phyloP scores from a whole-genome alignment of 1,139 yeast species.

The Taiozyma sp. region DNA sequence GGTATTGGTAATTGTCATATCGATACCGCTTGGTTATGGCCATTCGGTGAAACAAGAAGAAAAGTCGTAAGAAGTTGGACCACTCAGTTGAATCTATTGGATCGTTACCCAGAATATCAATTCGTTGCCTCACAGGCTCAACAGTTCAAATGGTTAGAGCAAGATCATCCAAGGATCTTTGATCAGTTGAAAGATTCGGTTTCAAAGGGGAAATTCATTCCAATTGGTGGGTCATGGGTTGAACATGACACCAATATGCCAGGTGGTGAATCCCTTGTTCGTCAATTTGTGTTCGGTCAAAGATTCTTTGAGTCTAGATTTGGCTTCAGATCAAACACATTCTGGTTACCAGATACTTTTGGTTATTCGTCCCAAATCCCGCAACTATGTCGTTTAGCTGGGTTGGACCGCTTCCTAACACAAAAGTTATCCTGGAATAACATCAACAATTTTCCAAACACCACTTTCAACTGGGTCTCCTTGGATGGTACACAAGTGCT shows the following conservation, averaged over 20 bases:
- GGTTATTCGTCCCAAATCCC: slow-evolving; percentile 96
- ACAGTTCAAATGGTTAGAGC: slow-evolving; percentile 86
- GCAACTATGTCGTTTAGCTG: slow-evolving; percentile 82
- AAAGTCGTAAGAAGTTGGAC: slow-evolving; percentile 95
- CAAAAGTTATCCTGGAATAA: slow-evolving; percentile 97
- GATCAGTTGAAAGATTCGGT: slow-evolving; percentile 55
- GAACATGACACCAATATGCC: slow-evolving; percentile 97
- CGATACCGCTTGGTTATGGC: slow-evolving; percentile 99
- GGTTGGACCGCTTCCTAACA: slow-evolving; percentile 79
- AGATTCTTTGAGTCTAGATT: slow-evolving; percentile 75
- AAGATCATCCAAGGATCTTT: slow-evolving; percentile 81
- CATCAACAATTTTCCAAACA: slow-evolving; percentile 82
- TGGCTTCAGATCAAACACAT: slow-evolving; percentile 68
- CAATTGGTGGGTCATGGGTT: slow-evolving; percentile 97
- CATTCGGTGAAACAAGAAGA: slow-evolving; percentile 91
- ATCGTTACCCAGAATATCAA: slow-evolving; percentile 85
- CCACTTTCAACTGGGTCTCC: slow-evolving; percentile 94
- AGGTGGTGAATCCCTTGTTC: slow-evolving; percentile 80
- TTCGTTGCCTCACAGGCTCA: slow-evolving; percentile 97
- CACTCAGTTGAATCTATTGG: slow-evolving; percentile 80
- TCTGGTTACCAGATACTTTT: slow-evolving; percentile 97
- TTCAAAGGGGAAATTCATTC: slow-evolving; percentile 70
- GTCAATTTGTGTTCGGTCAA: slow-evolving; percentile 91
- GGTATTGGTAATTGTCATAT: slow-evolving; percentile 95
- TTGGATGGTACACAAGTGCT: slow-evolving; percentile 89